Base-by-base conservation (phyloP, 2,329 filamentous ascomycete species). In the Cordyceps cateniannulata region DNA sequence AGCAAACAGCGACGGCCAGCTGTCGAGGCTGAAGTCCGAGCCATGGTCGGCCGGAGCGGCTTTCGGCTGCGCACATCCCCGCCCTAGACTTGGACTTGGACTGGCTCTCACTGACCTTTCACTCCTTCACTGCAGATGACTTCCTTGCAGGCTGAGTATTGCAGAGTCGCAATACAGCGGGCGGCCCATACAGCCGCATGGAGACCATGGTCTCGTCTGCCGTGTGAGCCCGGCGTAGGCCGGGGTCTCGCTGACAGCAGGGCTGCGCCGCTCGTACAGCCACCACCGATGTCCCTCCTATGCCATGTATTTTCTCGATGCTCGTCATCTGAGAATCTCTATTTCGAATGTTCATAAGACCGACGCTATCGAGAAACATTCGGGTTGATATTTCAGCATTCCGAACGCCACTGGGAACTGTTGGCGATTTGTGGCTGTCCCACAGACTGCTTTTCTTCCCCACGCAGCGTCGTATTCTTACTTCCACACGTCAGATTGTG, bases 401-500 rank as follows among this genome's bases (percentile, higher is more conserved):
- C 3, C 32, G 8, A 2, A 14, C 32, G 18, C 16, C 16, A n/a
- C 38, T 2, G 4, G 16, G 8, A 42, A 6, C 22, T 35, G 35
- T 35, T 40, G 22, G 18, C 18, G 18, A 44, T 50, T 49, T 29
- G 24, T 49, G 35, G n/a, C n/a, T 14, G 47, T 60, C 40, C 18
- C n/a, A 18, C 18, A 22, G 18, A 22, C 35, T 22, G 42, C 38
- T 18, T 54, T n/a, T 22, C 44, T n/a, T 50, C 35, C 44, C 47
- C 24, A 52, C 49, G 25, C 56, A 59, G 56, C 32, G 52, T 56
- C 51, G 29, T 44, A 61, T 61, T 49, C 29, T 38, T 42, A 47
- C 35, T 61, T 54, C 49, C 48, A 59, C 48, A 59, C 38, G 56
- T 45, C 56, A 59, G 56, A 59, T 51, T 59, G 38, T 25, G 16